These are phyloP conservation scores for Magnaporthiopsis rhizophila DNA, from an alignment of 2,329 filamentous ascomycete genomes.

Conservation along the genomic window DNA sequence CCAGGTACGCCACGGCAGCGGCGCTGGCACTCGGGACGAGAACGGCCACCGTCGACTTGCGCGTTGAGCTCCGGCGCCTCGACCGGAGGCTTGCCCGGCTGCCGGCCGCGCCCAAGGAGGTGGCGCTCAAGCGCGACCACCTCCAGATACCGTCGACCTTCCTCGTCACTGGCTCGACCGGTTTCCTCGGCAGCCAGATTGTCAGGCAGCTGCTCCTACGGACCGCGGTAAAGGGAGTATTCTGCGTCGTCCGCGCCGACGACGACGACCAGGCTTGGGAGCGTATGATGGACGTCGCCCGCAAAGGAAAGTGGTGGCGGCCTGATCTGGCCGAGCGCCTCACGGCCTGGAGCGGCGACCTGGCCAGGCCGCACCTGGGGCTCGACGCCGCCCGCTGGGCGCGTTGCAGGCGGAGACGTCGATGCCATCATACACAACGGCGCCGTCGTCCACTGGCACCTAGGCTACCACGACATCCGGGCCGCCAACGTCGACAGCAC, in stretches of 20 bases:
- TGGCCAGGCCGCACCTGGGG: not conserved
- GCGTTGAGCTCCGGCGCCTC: not conserved
- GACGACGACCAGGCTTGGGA: not conserved
- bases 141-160: slow-evolving; percentile 16
- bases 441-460: slow-evolving; percentile 3
- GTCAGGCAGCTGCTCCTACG: slow-evolving; percentile 27
- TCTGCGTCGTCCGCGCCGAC: not conserved
- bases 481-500: slow-evolving; percentile 3
- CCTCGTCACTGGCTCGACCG: slow-evolving; percentile 34
- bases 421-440: slow-evolving; percentile 3
- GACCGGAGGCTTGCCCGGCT: not conserved
- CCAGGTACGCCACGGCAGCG: not conserved
- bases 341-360: not conserved
- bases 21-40: too few relatives aligned
- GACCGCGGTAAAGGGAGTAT: not conserved
- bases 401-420: not conserved
- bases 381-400: not conserved
- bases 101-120: not conserved
- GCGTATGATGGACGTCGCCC: not conserved
- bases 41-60: not conserved
- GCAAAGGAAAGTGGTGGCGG: not conserved
- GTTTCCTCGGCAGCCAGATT: slow-evolving; percentile 31
- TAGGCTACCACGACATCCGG: not conserved
- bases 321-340: not conserved
- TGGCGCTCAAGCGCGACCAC: slow-evolving; percentile 8